Base-by-base conservation (phyloP, 2,329 filamentous ascomycete genomes). In the Hypoxylon sp. region DNA sequence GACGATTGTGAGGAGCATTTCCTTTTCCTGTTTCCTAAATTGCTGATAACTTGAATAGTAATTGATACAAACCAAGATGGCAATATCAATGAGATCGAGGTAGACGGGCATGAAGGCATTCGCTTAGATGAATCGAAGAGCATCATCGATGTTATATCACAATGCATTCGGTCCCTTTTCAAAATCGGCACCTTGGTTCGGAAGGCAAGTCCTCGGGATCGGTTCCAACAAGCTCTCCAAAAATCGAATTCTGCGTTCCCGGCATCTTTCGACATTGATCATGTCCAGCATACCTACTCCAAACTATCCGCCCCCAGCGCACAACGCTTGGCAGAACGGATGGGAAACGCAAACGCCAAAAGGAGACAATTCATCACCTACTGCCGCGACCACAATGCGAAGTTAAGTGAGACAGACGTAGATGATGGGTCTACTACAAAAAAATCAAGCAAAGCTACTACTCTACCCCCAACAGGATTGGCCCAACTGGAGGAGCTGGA, bases 341-440 rank as follows among this genome's bases (percentile, higher is more conserved):
- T 34, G 4, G 40, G 40, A 7, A 19, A 11, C 23, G 40, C 40
- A 9, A 43, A 25, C 11, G 40, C 40, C 7, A 43, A 43, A 21
- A 31, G 40, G 9, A 32, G 29, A 34, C 40, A 43, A n/a, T 43
- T 23, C 20, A 34, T 43, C 16, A 32, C 23, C 17, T 32, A 43
- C 5, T 43, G 40, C 13, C 27, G 27, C 9, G 40, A 32, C 29
- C 35, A 38, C 13, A 26, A 38, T 17, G 20, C 35, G 3, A 8
- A n/a, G 12, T 5, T 32, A 12, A 12, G 7, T 17, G 19, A 17
- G 17, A 9, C 6, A 7, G 19, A 34, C 13, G 3, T 23, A 4
- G 27, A 17, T 7, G 40, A 32, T 23, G 13, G 17, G 4, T 25
- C 11, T 20, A 43, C 40, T 8, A 29, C 19, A 11, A 20, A 13